Base-by-base conservation (phyloP, 225 moss, liverwort and hornwort genomes). In the Sphagnum contortum region DNA sequence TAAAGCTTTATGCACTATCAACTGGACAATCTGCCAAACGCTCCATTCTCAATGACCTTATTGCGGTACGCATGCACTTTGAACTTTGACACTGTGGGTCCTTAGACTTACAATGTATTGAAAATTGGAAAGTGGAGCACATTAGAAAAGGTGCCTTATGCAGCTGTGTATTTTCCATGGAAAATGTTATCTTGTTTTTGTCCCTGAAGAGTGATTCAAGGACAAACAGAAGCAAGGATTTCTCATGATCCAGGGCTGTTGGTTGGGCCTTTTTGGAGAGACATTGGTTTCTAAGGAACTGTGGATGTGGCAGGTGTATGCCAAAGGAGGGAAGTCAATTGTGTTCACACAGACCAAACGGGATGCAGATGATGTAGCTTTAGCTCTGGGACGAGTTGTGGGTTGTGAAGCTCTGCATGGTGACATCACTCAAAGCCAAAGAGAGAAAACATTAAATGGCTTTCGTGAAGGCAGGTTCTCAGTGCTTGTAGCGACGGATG, bases 351-450 rank as follows among this genome's bases (percentile, higher is more conserved):
- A 91, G 69, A 91, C 94, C 0, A 95, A 95, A 72, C 80, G 89
- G 63, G 94, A 95, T 29, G 91, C 91, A 9, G 94, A 95, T 66
- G 91, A 95, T 10, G 94, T 95, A 4, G 80, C 94, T 2, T 63
- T 83, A 44, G 83, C 91, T 45, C 89, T 95, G 91, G 78, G 94
- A 63, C 86, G 91, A 44, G 74, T 87, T 4, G 60, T 95, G 45
- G 91, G 89, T 11, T 95, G 91, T 65, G 94, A 91, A 78, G 91
- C 91, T 50, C 78, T 95, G 83, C 94, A 91, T 62, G 94, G 94
- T 47, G 91, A 95, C 70, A 95, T 95, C 50, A 84, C 89, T 4
- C 94, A 95, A 74, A 74, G 75, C 62, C 91, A 91, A 69, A 73
- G 91, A 54, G 94, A 95, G 57, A 95, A 95, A 73, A 91, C 94